Evolutionary conservation across 257 asterid genomes (phyloP).

Genomic region (Galeopsis tetrahit): DNA sequence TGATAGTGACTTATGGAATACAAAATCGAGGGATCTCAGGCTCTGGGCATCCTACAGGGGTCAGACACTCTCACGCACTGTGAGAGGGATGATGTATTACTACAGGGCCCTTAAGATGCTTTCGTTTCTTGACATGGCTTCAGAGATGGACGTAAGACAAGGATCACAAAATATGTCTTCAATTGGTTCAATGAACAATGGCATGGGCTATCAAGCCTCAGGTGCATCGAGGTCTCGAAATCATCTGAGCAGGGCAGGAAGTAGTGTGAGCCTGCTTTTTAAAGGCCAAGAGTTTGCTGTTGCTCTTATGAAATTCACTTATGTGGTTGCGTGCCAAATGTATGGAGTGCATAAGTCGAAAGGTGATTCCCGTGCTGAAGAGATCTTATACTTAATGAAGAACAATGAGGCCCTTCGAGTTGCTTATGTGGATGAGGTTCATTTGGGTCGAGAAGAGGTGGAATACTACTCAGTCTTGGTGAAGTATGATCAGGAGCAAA

Average conservation of each 20-base stretch:
- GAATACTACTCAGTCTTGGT: conserved; percentile 89
- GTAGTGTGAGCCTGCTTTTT: conserved; percentile 73
- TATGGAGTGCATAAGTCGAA: conserved; percentile 83
- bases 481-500: conserved; percentile 78
- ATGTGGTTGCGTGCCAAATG: conserved; percentile 93
- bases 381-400: conserved; percentile 77
- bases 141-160: conserved; percentile 81
- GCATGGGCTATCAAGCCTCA: no score
- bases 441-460: conserved; percentile 72
- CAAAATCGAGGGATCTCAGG: conserved; percentile 77
- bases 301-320: conserved; percentile 86
- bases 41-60: conserved; percentile 99
- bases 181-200: conserved; percentile 47
- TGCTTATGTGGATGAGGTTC: conserved; percentile 90
- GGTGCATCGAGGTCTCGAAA: conserved; percentile 51
- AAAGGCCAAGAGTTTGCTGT: conserved; percentile 79
- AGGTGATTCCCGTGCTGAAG: conserved; percentile 89
- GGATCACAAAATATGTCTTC: conserved; percentile 67
- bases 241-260: conserved; percentile 63
- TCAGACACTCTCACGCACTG: conserved; percentile 90
- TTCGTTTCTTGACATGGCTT: conserved; percentile 84
- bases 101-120: conserved; percentile 94
- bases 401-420: conserved; percentile 91
- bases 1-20: conserved; percentile 68
- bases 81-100: conserved; percentile 98